Evolutionary conservation across 2,329 filamentous ascomycete species (phyloP), one percentile per base, ranked within the genome.

Genomic region (Ophioceras dolichostomum): DNA sequence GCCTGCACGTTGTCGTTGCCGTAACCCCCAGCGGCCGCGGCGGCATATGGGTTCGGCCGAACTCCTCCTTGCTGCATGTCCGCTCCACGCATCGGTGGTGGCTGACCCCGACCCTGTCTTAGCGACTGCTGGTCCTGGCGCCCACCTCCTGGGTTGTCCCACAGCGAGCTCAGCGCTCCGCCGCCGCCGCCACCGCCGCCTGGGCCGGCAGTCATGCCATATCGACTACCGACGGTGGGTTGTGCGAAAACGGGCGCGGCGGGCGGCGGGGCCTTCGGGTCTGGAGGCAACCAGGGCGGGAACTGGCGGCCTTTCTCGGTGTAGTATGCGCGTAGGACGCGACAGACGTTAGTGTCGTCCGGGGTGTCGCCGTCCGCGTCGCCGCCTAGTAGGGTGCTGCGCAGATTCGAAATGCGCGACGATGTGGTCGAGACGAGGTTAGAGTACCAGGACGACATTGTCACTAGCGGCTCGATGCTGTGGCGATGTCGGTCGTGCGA

Each of bases 261-360:
- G 24, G 71, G 65, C 27, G 70, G 68, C 30, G 76, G 76, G 4
- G 73, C 75, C 59, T 85, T 89, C n/a, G 86, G 88, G 57, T 94
- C 85, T 5, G 84, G 79, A 7, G 88, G 86, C 7, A 96, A 78
- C 89, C 91, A 96, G 48, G 68, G 62, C 1, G 91, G 91, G 44
- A 88, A 83, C 2, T 77, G 69, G 17, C 79, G 78, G 47, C 81
- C 83, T 54, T 93, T 91, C 58, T 96, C 88, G 36, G 68, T 75
- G 68, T 98, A 96, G 70, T 96, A 94, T 49, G 78, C 81, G 50
- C 91, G 83, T 19, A 98, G 76, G 26, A 94, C 87, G 50, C 91
- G 84, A 61, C 85, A 93, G 52, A 96, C 83, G 64, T 96, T 87
- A 3, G 87, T 93, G 63, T 94, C 86, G 63, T 96, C 88, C 60